Evolutionary conservation across 139 green algal genomes (phyloP), one percentile per base, ranked within the genome.

Genomic region (Auxenochlorella protothecoides): DNA sequence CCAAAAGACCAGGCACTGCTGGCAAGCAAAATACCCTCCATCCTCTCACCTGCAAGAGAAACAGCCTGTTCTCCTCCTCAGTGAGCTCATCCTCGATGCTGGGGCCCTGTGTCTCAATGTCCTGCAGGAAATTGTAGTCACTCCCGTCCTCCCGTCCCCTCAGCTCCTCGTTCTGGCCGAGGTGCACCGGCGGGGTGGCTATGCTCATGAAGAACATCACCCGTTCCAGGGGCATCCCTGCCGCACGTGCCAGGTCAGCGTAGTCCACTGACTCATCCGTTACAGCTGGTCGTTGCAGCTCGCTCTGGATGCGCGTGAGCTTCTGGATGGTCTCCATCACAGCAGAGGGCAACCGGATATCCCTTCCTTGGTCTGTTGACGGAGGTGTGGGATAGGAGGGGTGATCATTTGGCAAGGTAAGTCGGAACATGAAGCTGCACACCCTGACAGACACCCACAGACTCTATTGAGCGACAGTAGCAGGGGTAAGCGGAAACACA

Each of bases 321-420:
- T 68, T 59, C 59, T 88, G 79, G 59, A 80, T 80, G 14, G 87
- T 57, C 74, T 86, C 78, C 53, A 78, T 72, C 27, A 44, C 27
- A 44, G 27, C 27, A 44, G 27, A 44, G 54, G 86, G 88, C 52
- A 92, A 74, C 2, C 84, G 71, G 12, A 95, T 81, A 15, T 73
- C 84, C 9, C 87, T 73, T 3, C 59, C 68, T 73, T 95, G 83
- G 69, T 96, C 88, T 51, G 71, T 63, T 53, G 53, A 54, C 52
- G 52, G 52, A 13, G 51, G 65, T 5, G 52, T 6, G 65, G 66
- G 5, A 53, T 2, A 44, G 27, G 27, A 44, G 27, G 27, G 27
- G 27, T 44, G 27, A 44, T 44, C 27, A 44, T 44, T 44, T 44
- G 27, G 27, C 27, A 44, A 44, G 27, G 27, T 44, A 44, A 0